Evolutionary conservation across 2,329 filamentous ascomycete genomes (phyloP).

Genomic region (Trichoderma polysporum): DNA sequence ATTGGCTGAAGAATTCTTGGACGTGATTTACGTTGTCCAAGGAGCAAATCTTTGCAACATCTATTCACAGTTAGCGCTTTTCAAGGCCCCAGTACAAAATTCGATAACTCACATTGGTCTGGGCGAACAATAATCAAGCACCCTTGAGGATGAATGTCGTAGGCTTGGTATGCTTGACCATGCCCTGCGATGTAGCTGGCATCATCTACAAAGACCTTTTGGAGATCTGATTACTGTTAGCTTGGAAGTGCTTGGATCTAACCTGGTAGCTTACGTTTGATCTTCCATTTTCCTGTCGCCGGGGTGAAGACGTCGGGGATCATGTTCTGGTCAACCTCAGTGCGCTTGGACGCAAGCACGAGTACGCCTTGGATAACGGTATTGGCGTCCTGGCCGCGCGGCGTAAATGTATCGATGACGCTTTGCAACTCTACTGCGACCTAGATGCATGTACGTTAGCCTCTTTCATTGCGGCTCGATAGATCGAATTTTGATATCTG

Average conservation of each 20-base stretch:
- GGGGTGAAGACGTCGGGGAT: background rate
- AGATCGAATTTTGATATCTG: background rate
- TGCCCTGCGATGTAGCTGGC: background rate
- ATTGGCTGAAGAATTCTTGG: background rate
- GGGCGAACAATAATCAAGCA: slow-evolving; percentile 2
- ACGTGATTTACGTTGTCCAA: background rate
- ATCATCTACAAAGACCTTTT: background rate
- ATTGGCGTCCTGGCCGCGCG: background rate
- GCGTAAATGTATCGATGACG: background rate
- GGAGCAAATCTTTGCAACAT: background rate
- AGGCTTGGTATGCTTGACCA: background rate
- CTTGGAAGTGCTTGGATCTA: background rate
- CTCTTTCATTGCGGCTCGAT: background rate
- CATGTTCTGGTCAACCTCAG: background rate
- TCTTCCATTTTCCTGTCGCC: background rate
- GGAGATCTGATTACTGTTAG: background rate
- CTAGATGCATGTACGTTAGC: background rate
- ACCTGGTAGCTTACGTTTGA: background rate
- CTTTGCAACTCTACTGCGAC: background rate
- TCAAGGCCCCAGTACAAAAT: background rate
- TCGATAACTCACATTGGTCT: background rate
- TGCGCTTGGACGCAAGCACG: background rate
- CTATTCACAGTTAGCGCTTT: background rate
- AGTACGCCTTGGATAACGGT: background rate
- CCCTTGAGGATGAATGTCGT: background rate